A percentile compares a stretch with the other conserved stretches of the same genome.
Conservation (phyloP, 208 protist species). For the Perkinsela sp. region DNA sequence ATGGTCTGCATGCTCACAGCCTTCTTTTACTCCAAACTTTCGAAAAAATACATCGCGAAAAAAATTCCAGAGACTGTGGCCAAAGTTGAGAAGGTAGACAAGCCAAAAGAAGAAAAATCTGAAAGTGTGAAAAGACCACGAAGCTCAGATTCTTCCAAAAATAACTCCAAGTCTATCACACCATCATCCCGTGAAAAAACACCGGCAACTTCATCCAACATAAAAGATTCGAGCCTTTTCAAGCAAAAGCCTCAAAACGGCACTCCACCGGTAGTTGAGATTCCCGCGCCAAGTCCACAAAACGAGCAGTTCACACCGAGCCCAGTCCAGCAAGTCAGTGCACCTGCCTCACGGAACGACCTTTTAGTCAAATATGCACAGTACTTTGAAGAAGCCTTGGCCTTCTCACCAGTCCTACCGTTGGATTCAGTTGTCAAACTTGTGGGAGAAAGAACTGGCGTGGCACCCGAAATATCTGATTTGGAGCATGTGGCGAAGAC, state of each 20-base stretch:
- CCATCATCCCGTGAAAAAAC: not conserved
- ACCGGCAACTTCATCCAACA: not conserved
- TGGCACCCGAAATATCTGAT: not conserved
- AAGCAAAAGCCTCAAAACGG: no score
- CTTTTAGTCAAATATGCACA: not conserved
- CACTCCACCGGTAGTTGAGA: no score
- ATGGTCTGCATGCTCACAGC: not conserved
- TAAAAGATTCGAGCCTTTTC: no score
- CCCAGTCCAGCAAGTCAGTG: no score
- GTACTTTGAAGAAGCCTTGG: not conserved
- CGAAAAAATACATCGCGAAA: not conserved
- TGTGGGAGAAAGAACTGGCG: not conserved
- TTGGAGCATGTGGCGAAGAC: not conserved
- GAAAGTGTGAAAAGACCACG: not conserved
- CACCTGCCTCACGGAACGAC: no score
- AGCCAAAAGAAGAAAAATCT: not conserved
- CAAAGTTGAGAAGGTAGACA: not conserved
- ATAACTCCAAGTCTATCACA: no score
- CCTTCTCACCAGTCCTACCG: not conserved
- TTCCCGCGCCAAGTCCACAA: not conserved
- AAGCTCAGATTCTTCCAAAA: no score
- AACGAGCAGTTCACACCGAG: not conserved
- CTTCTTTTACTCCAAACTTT: not conserved
- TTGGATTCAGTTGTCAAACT: not conserved
- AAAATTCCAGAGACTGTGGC: not conserved